Evolutionary conservation across 2,329 filamentous ascomycete genomes (phyloP), one percentile per base, ranked within the genome.

Genomic region (Exserohilum turcica): DNA sequence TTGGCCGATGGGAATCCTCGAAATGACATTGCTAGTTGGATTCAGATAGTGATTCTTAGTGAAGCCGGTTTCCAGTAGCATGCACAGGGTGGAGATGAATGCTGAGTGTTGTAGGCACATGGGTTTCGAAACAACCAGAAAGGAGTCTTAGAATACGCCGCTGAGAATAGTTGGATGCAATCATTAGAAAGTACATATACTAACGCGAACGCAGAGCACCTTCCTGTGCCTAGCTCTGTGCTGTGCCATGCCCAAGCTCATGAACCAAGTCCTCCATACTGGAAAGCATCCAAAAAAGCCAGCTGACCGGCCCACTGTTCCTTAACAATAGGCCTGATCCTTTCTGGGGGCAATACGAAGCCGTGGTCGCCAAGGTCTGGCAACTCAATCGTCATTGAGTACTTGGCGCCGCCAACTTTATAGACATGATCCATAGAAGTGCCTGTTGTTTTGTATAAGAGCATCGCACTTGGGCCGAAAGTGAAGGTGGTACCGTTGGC

Each of bases 391-490:
- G 78, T 78, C 48, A 78, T 80, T 2, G 71, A 70, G 44, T 75
- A 79, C 24, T 76, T 73, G 7, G 79, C 72, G 9, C 71, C 67
- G 1, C 72, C 72, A 10, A 76, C 65, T 32, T 72, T 74, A 49
- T 76, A 73, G 1, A 76, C 66, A 43, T 78, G 79, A 60, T 80
- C 78, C 3, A 74, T 66, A 21, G 73, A 73, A 35, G 66, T 65
- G 6, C 78, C 78, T 3, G 75, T 76, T 1, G 82, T 81, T 43
- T 80, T 77, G 66, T 87, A 87, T 56, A 87, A 79, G 16, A 83
- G 85, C n/a, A 74, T 73, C 64, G 85, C 87, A 53, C 82, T 79
- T 0, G 78, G 77, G 1, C 80, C 80, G 70, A 40, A 68, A 54
- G 68, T 76, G 77, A 37, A 72, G 1, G 61, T 66, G 1, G 82